phyloP scores from a whole-genome alignment of 805 yeast genomes.

The Schwanniomyces occidentalis region DNA sequence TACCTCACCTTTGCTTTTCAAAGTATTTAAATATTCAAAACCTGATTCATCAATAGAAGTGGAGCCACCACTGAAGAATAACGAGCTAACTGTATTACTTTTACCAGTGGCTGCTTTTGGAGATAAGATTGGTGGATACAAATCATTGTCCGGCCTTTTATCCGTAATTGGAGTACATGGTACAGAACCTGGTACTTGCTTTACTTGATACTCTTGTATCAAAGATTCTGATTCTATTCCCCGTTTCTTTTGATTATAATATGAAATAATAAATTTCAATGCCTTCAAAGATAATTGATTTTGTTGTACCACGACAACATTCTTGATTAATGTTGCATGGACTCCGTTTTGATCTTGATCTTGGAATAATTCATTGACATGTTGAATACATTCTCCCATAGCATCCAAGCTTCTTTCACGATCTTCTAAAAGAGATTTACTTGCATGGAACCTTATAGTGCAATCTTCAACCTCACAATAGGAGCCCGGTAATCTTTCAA shows the following conservation, averaged over 20 bases:
- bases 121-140: background rate
- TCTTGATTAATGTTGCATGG: conserved; percentile 75
- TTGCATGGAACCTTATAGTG: conserved; percentile 74
- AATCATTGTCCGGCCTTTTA: conserved; percentile 4
- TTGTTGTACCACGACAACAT: conserved; percentile 72
- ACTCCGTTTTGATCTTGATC: conserved; percentile 44
- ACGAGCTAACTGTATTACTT: conserved; percentile 31
- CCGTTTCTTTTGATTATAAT: conserved; percentile 22
- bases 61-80: conserved; percentile 64
- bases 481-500: conserved; percentile 81
- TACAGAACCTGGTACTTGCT: conserved; percentile 15
- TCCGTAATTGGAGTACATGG: conserved; percentile 15
- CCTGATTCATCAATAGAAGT: conserved; percentile 70
- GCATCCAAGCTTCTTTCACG: conserved; percentile 63
- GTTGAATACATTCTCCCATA: conserved; percentile 83
- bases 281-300: conserved; percentile 58
- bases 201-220: conserved; percentile 25
- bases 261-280: conserved; percentile 49
- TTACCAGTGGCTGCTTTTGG: conserved; percentile 6
- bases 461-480: conserved; percentile 73
- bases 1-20: conserved; percentile 36
- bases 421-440: conserved; percentile 58
- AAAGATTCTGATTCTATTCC: conserved; percentile 16
- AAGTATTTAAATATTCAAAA: conserved; percentile 52
- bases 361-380: conserved; percentile 73